Base-by-base conservation (phyloP, 2,329 filamentous ascomycete species). In the Helotiales sp. region DNA sequence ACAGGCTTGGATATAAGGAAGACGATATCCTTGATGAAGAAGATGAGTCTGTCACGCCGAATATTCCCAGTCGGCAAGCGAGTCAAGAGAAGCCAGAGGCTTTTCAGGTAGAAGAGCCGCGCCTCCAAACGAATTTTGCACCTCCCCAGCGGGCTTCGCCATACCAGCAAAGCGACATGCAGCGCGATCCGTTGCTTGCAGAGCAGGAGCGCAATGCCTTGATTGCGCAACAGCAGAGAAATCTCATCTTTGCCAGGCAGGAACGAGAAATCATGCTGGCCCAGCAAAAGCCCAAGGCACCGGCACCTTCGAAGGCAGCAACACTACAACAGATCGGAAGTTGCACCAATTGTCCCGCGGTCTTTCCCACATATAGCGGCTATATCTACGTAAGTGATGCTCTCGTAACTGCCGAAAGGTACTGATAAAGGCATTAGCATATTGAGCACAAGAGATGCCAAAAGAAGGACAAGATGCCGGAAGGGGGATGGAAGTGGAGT, bases 1-100 rank as follows among this genome's bases (percentile, higher is more conserved):
- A 63, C 17, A 52, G 69, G 47, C 57, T 71, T n/a, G 69, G 69
- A 2, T 71, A 63, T 30, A 61, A 53, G 19, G n/a, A 51, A 8
- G 64, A 69, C 8, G 68, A 71, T 52, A 62, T 66, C 8, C 34
- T 70, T 13, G 63, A 69, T 34, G 63, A 66, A 6, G 60, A 59
- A 6, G 62, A 66, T 44, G 67, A 69, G 29, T 58, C 54, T 9
- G 66, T 68, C 9, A 40, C 40, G 3, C 52, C 57, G 4, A 53
- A 52, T 24, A 34, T 52, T 13, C 13, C 47, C 2, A 52, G 47
- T 50, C 34, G 24, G 7, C 25, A 33, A 2, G 13, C 7, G 5
- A 51, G 48, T 30, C 27, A 27, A 15, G 52, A 54, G 22, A 15
- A 24, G 19, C 38, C 34, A 8, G 52, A 36, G 7, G 33, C 36